Percentiles rank a stretch among this genome's conserved stretches.
These are phyloP conservation scores for Cutaneotrichosporon cutaneum DNA, from an alignment of 1,284 basidiomycete species.

Conservation along the genomic window DNA sequence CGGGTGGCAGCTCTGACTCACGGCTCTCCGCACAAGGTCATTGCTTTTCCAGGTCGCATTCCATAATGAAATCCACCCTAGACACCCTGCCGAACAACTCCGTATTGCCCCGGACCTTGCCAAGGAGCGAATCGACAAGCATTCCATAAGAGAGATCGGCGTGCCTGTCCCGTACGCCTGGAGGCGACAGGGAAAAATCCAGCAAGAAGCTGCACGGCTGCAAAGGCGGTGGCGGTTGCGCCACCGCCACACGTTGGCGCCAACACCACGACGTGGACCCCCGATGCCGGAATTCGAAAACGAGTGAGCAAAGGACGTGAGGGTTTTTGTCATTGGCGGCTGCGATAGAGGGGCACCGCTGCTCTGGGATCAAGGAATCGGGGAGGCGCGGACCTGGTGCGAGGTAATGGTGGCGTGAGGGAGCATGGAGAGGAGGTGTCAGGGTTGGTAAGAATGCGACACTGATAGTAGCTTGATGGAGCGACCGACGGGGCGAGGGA, in stretches of 20 bases:
- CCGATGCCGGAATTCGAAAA: background rate
- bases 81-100: background rate
- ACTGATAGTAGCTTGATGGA: background rate
- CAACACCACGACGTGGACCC: background rate
- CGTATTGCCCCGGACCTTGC: background rate
- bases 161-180: background rate
- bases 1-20: background rate
- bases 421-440: background rate
- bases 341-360: background rate
- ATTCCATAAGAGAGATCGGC: background rate
- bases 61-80: background rate
- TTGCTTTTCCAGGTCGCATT: slow-evolving; percentile 1
- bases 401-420: background rate
- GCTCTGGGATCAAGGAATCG: background rate
- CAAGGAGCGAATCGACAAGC: no score
- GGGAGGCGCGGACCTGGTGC: background rate
- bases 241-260: no score
- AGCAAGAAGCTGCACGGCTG: background rate
- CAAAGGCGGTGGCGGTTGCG: background rate
- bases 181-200: background rate
- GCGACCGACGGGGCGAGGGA: no score
- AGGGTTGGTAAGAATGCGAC: no score
- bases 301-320: background rate
- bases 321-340: background rate
- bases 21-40: background rate